Conservation (phyloP, 2,329 filamentous ascomycete species). For the Colletotrichum sojae region DNA sequence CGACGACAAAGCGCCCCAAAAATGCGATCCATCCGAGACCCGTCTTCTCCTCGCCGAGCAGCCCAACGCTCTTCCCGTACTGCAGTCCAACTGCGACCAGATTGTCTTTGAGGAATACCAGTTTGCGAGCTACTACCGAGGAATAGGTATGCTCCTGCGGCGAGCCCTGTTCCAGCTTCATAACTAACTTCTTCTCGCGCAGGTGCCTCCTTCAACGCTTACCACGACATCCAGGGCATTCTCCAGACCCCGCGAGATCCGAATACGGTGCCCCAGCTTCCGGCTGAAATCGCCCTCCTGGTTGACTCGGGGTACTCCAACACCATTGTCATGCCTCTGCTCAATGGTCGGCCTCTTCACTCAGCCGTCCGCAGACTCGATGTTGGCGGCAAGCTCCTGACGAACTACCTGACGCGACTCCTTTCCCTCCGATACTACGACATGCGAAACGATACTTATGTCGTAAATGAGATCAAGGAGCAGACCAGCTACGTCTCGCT, state of each 20-base stretch:
- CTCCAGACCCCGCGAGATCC: constrained; percentile 72
- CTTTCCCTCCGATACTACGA: constrained; percentile 94
- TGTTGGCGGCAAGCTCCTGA: constrained; percentile 92
- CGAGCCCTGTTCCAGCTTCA: neutral
- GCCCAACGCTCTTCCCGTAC: constrained; percentile 82
- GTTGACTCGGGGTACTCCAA: constrained; percentile 95
- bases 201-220: constrained; percentile 85
- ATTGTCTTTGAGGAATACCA: constrained; percentile 98
- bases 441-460: constrained; percentile 92
- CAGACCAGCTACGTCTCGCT: constrained; percentile 85
- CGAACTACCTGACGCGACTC: constrained; percentile 91
- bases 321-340: constrained; percentile 89
- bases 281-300: constrained; percentile 86
- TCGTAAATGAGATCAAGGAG: constrained; percentile 98
- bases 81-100: constrained; percentile 94
- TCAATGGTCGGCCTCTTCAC: constrained; percentile 85
- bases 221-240: constrained; percentile 80
- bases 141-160: constrained; percentile 67
- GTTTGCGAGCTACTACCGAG: constrained; percentile 88
- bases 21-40: constrained; percentile 84
- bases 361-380: constrained; percentile 87
- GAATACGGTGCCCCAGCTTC: constrained; percentile 60
- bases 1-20: constrained; percentile 74
- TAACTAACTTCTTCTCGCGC: constrained; percentile 10
- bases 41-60: constrained; percentile 88